Conservation (phyloP, 140 eudicot genomes). For the Erigeron philadelphicus region DNA sequence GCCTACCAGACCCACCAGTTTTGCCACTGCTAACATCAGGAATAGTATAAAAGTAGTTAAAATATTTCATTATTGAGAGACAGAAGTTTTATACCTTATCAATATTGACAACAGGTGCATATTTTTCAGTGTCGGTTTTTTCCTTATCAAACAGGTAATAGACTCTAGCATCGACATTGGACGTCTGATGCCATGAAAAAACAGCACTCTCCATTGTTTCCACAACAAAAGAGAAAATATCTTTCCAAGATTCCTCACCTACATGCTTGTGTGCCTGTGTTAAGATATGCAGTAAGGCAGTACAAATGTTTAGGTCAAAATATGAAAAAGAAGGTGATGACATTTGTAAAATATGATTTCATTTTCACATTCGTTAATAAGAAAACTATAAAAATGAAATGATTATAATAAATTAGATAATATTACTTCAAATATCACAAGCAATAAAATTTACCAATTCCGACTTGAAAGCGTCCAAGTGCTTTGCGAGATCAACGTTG, state of each 20-base stretch:
- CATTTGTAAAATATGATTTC: neutral
- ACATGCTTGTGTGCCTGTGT: slow-evolving; percentile 62
- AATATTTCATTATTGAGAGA: slow-evolving; percentile 10
- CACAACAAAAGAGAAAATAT: slow-evolving; percentile 69
- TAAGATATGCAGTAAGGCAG: too few relatives aligned
- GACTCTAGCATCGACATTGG: slow-evolving; percentile 80
- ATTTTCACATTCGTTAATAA: neutral
- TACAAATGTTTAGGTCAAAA: neutral
- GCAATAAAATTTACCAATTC: slow-evolving; percentile 48
- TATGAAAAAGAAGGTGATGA: neutral
- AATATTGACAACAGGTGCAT: slow-evolving; percentile 83
- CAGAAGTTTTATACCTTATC: slow-evolving; percentile 59
- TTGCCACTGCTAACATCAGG: too few relatives aligned
- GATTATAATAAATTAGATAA: neutral
- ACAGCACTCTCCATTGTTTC: slow-evolving; percentile 87
- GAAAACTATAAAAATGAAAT: neutral
- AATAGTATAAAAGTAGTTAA: too few relatives aligned
- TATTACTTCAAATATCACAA: neutral
- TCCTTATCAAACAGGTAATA: slow-evolving; percentile 72
- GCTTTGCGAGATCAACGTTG: slow-evolving; percentile 76
- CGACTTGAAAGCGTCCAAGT: slow-evolving; percentile 58
- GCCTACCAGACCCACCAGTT: too few relatives aligned
- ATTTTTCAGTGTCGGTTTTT: slow-evolving; percentile 77
- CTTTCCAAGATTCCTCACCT: slow-evolving; percentile 51
- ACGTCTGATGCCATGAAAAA: slow-evolving; percentile 86